Evolutionary conservation across 148 eudicot genomes (phyloP).

Genomic region (Talinum fruticosum): DNA sequence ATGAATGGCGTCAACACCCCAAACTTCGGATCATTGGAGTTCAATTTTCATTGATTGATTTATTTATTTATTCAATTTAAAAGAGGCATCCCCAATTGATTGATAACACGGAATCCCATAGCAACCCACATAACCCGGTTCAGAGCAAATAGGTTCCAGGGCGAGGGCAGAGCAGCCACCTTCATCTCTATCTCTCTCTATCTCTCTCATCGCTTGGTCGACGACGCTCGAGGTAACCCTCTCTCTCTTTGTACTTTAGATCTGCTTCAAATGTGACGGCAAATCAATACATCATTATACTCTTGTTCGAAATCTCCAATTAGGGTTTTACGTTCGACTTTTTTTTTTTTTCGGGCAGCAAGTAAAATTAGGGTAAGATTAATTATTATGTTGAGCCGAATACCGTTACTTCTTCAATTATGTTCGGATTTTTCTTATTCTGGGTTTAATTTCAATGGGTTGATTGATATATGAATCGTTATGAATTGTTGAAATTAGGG

Average conservation of each 20-base stretch:
- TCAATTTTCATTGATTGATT: too few relatives aligned
- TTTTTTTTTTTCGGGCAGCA: not conserved
- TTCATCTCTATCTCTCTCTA: too few relatives aligned
- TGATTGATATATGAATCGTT: not conserved
- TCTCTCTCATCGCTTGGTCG: not conserved
- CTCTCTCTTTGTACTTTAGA: not conserved
- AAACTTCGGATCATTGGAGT: too few relatives aligned
- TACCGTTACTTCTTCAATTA: not conserved
- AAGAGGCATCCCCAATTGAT: too few relatives aligned
- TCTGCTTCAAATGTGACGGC: not conserved
- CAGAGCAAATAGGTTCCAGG: not conserved
- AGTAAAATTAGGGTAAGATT: not conserved
- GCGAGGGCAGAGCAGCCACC: not conserved
- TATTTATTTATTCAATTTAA: too few relatives aligned
- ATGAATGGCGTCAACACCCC: too few relatives aligned
- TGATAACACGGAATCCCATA: too few relatives aligned
- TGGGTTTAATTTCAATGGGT: not conserved
- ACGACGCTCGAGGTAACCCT: not conserved
- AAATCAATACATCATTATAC: not conserved
- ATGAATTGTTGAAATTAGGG: slow-evolving; percentile 20
- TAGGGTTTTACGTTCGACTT: not conserved
- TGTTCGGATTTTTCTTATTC: not conserved
- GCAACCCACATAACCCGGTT: not conserved
- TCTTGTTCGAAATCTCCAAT: not conserved
- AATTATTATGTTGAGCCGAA: not conserved